Percentiles rank a stretch among this genome's conserved stretches.
These are phyloP conservation scores for Ceratobasidium sp. DNA, from an alignment of 1,284 basidiomycete species.

Conservation along the genomic window DNA sequence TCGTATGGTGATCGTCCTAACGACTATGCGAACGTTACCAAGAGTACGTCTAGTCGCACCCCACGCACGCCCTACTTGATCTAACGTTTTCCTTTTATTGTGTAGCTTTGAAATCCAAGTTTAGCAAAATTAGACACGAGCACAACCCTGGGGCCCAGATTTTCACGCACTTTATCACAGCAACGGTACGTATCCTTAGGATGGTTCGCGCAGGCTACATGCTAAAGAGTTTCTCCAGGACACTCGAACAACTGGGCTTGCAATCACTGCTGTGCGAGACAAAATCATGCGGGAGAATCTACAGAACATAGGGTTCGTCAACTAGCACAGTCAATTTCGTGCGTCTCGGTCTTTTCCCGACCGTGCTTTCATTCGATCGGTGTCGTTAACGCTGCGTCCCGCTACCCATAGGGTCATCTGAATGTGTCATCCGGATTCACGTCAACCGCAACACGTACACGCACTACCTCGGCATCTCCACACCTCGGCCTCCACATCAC, in stretches of 20 bases:
- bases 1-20: constrained; percentile 76
- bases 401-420: constrained; percentile 5
- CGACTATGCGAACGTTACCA: constrained; percentile 61
- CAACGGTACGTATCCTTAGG: constrained; percentile 8
- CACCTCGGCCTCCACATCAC: background rate
- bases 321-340: background rate
- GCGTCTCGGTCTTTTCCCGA: background rate
- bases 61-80: background rate
- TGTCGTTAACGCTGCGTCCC: no score
- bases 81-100: constrained; percentile 1
- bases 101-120: constrained; percentile 31
- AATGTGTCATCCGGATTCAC: background rate
- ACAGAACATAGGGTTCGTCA: constrained; percentile 39
- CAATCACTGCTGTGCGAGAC: constrained; percentile 32
- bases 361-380: no score
- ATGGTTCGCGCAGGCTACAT: background rate
- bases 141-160: constrained; percentile 21
- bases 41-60: background rate
- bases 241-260: constrained; percentile 23
- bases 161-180: constrained; percentile 36
- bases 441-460: no score
- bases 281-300: constrained; percentile 38
- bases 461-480: no score
- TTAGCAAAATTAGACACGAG: constrained; percentile 24
- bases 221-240: constrained; percentile 8